Conservation (phyloP, 1,284 basidiomycete genomes). For the Lentinula novae-zelandiae region DNA sequence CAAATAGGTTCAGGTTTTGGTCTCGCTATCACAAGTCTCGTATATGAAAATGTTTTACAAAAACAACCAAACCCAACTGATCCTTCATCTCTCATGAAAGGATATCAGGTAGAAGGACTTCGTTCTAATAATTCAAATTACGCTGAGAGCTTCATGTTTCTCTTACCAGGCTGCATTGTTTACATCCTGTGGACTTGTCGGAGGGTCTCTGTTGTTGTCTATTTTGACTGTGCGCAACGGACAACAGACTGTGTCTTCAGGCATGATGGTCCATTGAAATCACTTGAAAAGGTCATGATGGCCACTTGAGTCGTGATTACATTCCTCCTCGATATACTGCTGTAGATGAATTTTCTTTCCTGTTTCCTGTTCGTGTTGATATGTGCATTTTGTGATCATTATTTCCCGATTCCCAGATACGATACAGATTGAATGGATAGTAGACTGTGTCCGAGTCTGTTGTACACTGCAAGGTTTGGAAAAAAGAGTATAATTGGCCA, state of each 20-base stretch:
- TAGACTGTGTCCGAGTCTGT: too few species aligned
- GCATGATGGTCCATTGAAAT: constrained; percentile 12
- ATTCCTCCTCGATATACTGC: too few species aligned
- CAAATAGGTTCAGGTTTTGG: constrained; percentile 14
- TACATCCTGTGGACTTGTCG: constrained; percentile 11
- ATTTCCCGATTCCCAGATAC: too few species aligned
- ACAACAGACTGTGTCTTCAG: constrained; percentile 10
- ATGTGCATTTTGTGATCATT: too few species aligned
- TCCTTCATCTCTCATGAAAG: constrained; percentile 12
- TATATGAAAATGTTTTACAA: constrained; percentile 12
- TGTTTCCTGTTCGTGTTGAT: too few species aligned
- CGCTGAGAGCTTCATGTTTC: not conserved
- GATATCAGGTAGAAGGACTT: constrained; percentile 8
- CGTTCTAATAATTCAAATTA: not conserved
- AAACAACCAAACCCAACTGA: constrained; percentile 5
- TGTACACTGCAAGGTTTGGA: too few species aligned
- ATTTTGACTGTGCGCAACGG: constrained; percentile 10
- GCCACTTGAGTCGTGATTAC: too few species aligned
- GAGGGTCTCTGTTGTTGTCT: constrained; percentile 9
- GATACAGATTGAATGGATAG: too few species aligned
- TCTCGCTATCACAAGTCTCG: constrained; percentile 12
- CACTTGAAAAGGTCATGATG: too few species aligned
- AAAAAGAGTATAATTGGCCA: too few species aligned
- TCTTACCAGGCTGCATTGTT: constrained; percentile 9
- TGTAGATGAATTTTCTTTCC: too few species aligned